These are phyloP conservation scores for Plasmodium malariae DNA, from an alignment of 169 alveolate species.

Conservation along the genomic window DNA sequence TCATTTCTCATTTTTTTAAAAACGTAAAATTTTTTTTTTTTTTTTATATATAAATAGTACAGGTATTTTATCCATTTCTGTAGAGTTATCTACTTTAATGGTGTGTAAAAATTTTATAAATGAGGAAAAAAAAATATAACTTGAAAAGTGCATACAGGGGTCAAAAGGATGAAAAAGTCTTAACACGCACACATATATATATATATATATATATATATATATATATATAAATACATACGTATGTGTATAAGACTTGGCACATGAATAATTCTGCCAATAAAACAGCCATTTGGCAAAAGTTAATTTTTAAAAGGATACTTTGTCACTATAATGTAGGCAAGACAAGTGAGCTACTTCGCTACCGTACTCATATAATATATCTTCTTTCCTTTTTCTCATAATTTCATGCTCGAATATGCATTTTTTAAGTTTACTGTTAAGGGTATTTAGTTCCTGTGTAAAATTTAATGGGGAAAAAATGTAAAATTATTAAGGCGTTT, in stretches of 20 bases:
- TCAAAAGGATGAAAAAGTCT: too few species aligned
- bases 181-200: too few species aligned
- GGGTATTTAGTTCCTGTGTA: conserved; percentile 17
- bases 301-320: conserved; percentile 10
- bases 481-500: too few species aligned
- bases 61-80: conserved; percentile 1
- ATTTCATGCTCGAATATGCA: conserved; percentile 64
- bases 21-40: too few species aligned
- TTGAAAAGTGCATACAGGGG: too few species aligned
- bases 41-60: conserved; percentile 11
- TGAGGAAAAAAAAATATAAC: too few species aligned
- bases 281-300: not conserved
- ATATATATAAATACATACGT: too few species aligned
- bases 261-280: too few species aligned
- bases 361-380: conserved; percentile 51
- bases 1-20: conserved; percentile 1
- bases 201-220: too few species aligned
- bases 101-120: not conserved
- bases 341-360: conserved; percentile 58
- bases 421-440: conserved; percentile 10
- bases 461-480: too few species aligned
- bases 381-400: conserved; percentile 33
- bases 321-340: conserved; percentile 24
- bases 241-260: too few species aligned
- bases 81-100: too few species aligned